Conservation (phyloP, 108 stramenopile species). For the Aurantiochytrium sp. region DNA sequence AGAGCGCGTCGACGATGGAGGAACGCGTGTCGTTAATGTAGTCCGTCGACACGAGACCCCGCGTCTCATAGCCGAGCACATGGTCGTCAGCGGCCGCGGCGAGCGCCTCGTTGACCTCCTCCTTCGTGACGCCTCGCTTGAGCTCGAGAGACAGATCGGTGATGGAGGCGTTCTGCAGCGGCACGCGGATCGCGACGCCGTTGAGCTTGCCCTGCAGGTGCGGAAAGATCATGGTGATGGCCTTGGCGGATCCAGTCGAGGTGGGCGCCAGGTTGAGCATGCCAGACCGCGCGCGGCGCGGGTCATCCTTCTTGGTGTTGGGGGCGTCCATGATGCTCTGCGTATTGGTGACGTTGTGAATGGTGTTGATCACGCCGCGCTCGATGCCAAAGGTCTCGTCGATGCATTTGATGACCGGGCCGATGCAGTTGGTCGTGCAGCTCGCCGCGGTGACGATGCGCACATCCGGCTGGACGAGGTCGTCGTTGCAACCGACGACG, state of each 20-base stretch:
- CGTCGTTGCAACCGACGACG: slow-evolving; percentile 87
- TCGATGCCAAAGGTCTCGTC: slow-evolving; percentile 82
- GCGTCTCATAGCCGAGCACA: slow-evolving; percentile 78
- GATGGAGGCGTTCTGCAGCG: slow-evolving; percentile 76
- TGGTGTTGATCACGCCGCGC: slow-evolving; percentile 87
- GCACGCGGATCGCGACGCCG: slow-evolving; percentile 85
- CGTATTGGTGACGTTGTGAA: slow-evolving; percentile 75
- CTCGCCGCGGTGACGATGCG: slow-evolving; percentile 81
- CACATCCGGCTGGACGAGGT: slow-evolving; percentile 57
- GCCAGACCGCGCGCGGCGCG: slow-evolving; percentile 80
- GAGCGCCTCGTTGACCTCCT: slow-evolving; percentile 79
- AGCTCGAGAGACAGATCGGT: slow-evolving; percentile 84
- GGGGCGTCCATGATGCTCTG: slow-evolving; percentile 77
- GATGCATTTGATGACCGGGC: slow-evolving; percentile 84
- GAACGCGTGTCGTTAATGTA: slow-evolving; percentile 81
- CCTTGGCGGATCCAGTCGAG: slow-evolving; percentile 83
- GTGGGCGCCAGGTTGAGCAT: slow-evolving; percentile 88
- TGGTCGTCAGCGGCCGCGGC: slow-evolving; percentile 72
- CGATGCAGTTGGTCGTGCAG: slow-evolving; percentile 92
- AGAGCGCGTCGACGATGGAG: slow-evolving; percentile 77
- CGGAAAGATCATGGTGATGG: slow-evolving; percentile 87
- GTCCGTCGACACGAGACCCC: slow-evolving; percentile 79
- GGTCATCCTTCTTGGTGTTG: slow-evolving; percentile 80
- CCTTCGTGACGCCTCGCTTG: slow-evolving; percentile 62
- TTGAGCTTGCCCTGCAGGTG: slow-evolving; percentile 89